Evolutionary conservation across 345 rosid genomes (phyloP).

Genomic region (Abelmoschus esculentus): DNA sequence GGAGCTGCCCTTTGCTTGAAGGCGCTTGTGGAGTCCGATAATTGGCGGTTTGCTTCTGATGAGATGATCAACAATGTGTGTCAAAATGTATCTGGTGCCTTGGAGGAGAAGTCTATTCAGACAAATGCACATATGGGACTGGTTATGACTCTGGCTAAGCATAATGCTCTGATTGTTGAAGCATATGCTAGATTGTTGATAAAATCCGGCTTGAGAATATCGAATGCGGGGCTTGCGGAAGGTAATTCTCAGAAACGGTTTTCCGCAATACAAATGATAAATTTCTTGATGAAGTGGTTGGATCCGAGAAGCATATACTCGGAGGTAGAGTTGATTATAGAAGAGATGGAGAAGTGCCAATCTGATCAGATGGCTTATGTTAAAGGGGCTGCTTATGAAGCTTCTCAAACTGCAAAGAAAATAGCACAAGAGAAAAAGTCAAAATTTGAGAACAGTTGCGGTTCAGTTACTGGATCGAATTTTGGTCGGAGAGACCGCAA

Average conservation of each 20-base stretch:
- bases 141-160: conserved; percentile 83
- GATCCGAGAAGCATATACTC: conserved; percentile 71
- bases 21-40: conserved; percentile 82
- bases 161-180: conserved; percentile 72
- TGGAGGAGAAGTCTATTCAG: conserved; percentile 71
- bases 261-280: conserved; percentile 87
- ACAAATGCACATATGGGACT: conserved; percentile 65
- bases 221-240: conserved; percentile 44
- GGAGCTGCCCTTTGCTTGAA: conserved; percentile 89
- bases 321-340: conserved; percentile 57
- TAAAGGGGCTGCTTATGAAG: conserved; percentile 87
- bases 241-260: conserved; percentile 78
- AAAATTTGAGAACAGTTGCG: conserved; percentile 48
- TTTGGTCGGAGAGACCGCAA: conserved; percentile 32
- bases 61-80: conserved; percentile 89
- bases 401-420: conserved; percentile 68
- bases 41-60: conserved; percentile 85
- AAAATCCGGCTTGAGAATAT: conserved; percentile 57
- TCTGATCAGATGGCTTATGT: conserved; percentile 85
- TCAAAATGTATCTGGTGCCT: conserved; percentile 79
- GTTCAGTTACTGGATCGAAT: conserved; percentile 65
- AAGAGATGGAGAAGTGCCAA: conserved; percentile 80
- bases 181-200: conserved; percentile 82
- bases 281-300: conserved; percentile 73
- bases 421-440: conserved; percentile 43